Percentiles rank a stretch among this genome's conserved stretches.
Conservation (phyloP, 768 basidiomycete species). For the Xanthoconium stramineum region DNA sequence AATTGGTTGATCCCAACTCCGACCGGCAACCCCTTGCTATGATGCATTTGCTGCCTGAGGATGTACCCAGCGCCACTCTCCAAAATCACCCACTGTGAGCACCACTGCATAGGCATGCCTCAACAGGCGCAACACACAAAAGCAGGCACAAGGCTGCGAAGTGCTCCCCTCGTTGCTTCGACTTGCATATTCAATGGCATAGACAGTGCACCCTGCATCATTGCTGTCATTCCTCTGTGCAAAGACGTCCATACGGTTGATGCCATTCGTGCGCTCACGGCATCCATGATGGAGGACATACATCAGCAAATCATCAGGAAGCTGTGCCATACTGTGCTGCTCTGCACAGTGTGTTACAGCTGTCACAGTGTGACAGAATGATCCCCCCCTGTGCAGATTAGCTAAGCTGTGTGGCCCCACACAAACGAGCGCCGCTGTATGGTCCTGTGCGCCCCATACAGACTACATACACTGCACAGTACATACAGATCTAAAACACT, state of each 20-base stretch:
- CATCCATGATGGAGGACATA: constrained; percentile 50
- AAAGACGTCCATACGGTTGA: constrained; percentile 54
- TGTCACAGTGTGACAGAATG: too few species aligned
- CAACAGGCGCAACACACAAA: constrained; percentile 81
- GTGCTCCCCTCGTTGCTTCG: constrained; percentile 61
- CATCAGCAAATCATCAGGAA: not conserved
- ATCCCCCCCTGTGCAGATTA: too few species aligned
- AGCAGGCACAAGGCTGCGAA: constrained; percentile 75
- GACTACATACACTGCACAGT: too few species aligned
- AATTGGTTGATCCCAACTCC: too few species aligned
- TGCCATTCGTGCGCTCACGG: constrained; percentile 55
- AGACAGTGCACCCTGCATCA: constrained; percentile 79
- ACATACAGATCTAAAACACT: too few species aligned
- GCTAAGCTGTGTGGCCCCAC: too few species aligned
- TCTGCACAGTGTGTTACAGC: too few species aligned
- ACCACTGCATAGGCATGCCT: constrained; percentile 65
- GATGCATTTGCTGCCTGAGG: too few species aligned
- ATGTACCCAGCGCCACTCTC: constrained; percentile 51
- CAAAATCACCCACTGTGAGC: constrained; percentile 48
- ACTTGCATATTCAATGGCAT: constrained; percentile 76
- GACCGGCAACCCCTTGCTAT: too few species aligned
- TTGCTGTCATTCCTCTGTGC: constrained; percentile 83
- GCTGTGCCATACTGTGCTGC: too few species aligned
- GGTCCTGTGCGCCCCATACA: too few species aligned
- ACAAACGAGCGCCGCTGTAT: too few species aligned